These are phyloP conservation scores for Castanospermum australe DNA, from an alignment of 306 rosid species.

Conservation along the genomic window DNA sequence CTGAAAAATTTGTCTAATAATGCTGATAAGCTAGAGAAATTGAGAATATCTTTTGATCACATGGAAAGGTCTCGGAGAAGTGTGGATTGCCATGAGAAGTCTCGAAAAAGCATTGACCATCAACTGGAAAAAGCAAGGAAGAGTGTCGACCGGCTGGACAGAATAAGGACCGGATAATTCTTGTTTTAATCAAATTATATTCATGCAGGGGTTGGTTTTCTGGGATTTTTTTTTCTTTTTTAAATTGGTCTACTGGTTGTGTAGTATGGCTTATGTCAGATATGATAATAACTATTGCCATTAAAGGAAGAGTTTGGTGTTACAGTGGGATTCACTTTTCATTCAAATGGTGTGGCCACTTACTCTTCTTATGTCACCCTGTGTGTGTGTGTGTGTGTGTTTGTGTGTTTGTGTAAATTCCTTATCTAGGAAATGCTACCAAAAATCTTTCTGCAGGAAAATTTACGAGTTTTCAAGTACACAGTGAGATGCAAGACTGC, in stretches of 20 bases:
- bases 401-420: background rate
- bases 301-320: slow-evolving; percentile 43
- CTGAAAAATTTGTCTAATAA: slow-evolving; percentile 52
- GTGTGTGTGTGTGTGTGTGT: background rate
- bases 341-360: background rate
- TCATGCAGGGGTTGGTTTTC: slow-evolving; percentile 42
- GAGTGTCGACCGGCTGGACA: slow-evolving; percentile 81
- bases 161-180: slow-evolving; percentile 62
- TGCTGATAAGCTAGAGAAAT: slow-evolving; percentile 63
- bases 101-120: slow-evolving; percentile 72
- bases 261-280: slow-evolving; percentile 50
- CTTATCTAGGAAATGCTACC: background rate
- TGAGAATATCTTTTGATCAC: slow-evolving; percentile 62
- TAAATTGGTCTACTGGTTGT: slow-evolving; percentile 42
- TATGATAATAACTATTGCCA: slow-evolving; percentile 43
- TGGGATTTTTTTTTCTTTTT: slow-evolving; percentile 23
- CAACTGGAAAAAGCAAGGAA: slow-evolving; percentile 73
- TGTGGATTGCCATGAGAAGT: slow-evolving; percentile 78
- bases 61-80: slow-evolving; percentile 80
- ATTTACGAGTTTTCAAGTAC: background rate
- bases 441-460: background rate
- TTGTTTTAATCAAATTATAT: slow-evolving; percentile 35
- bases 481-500: background rate
- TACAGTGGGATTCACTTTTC: slow-evolving; percentile 20
- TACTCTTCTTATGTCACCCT: background rate